Evolutionary conservation across 257 asterid genomes (phyloP).

Genomic region (Solanum chiquidenum): DNA sequence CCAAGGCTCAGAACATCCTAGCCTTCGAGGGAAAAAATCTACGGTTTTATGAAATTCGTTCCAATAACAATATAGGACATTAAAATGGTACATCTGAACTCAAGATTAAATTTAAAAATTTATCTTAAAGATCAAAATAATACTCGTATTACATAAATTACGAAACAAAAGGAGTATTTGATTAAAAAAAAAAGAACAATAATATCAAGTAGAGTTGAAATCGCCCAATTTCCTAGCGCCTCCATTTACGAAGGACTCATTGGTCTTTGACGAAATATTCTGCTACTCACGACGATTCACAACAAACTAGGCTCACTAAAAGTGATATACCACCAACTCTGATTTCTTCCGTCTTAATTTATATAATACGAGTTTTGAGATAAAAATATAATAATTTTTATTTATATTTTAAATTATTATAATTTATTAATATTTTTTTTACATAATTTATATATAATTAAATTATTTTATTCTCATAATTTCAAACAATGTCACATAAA

Average conservation of each 20-base stretch:
- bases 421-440: too few relatives aligned
- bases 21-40: too few relatives aligned
- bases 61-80: too few relatives aligned
- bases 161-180: background rate
- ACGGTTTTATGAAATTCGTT: too few relatives aligned
- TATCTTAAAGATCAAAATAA: background rate
- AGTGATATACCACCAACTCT: background rate
- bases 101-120: background rate
- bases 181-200: background rate
- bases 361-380: background rate
- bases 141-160: background rate
- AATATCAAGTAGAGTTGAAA: background rate
- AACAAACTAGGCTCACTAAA: background rate
- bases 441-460: too few relatives aligned
- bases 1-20: too few relatives aligned
- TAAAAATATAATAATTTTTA: too few relatives aligned
- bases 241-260: background rate
- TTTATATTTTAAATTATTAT: too few relatives aligned
- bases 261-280: background rate
- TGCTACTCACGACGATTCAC: background rate
- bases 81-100: background rate
- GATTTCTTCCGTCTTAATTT: fast-evolving
- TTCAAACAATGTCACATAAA: fast-evolving
- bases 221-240: background rate
- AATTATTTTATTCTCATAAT: background rate